Conservation (phyloP, 352 stramenopile species). For the Discostella stelligera region DNA sequence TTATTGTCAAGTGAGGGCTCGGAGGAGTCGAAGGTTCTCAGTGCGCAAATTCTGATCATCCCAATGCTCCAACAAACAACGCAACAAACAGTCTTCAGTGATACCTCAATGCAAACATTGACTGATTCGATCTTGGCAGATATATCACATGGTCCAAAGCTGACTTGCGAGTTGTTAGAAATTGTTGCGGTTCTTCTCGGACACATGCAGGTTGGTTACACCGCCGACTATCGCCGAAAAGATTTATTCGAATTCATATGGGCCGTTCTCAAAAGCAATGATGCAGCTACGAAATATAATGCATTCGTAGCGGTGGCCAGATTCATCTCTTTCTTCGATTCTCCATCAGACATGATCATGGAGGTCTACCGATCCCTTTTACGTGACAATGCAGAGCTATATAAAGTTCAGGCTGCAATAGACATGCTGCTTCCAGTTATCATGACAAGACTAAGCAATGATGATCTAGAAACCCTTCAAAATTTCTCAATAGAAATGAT, state of each 20-base stretch:
- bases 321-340: conserved; percentile 96
- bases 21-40: conserved; percentile 89
- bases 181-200: conserved; percentile 94
- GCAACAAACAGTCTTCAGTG: conserved; percentile 32
- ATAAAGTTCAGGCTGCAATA: conserved; percentile 90
- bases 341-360: conserved; percentile 94
- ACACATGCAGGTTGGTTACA: conserved; percentile 87
- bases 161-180: conserved; percentile 87
- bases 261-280: conserved; percentile 93
- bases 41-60: conserved; percentile 91
- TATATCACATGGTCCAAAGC: conserved; percentile 39
- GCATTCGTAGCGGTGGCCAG: conserved; percentile 96
- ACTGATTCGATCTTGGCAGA: conserved; percentile 38
- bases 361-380: conserved; percentile 93
- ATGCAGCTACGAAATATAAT: conserved; percentile 94
- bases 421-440: conserved; percentile 94
- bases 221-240: conserved; percentile 89
- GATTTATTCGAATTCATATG: conserved; percentile 98
- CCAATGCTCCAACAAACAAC: conserved; percentile 83
- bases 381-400: conserved; percentile 91
- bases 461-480: conserved; percentile 94
- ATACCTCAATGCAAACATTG: conserved; percentile 35
- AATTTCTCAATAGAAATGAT: conserved; percentile 98
- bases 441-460: conserved; percentile 82
- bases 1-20: conserved; percentile 74